Base-by-base conservation (phyloP, 352 stramenopile species). In the Aphanomyces euteiches region DNA sequence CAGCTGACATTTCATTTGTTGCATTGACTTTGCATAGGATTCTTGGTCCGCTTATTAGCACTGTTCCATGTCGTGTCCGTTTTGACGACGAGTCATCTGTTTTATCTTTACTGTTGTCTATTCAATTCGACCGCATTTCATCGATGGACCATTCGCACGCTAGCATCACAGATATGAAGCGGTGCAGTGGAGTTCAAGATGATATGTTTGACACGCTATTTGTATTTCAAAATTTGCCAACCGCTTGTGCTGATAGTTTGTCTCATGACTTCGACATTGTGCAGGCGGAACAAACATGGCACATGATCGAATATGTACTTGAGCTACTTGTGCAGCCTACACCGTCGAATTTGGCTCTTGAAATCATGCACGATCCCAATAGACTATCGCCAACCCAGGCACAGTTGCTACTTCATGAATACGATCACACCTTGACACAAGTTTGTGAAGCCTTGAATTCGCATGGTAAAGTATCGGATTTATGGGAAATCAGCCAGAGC, bases 161-260 rank as follows among this genome's bases (percentile, higher is more conserved):
- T 12, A 61, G 54, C 28, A 45, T 61, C 28, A 40, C n/a, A 5
- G 54, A 61, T 12, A 61, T 61, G 17, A 61, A 61, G 54, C 54
- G 28, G n/a, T 61, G 54, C 28, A 61, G 13, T 61, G 54, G 13
- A 7, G 13, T 41, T 5, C 28, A 61, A 61, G 54, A 37, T 7
- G 28, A 61, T n/a, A 17, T 61, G 13, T 61, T 61, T 37, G 28
- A 61, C 54, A 61, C 54, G 6, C 28, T 61, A 10, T 61, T 61
- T 61, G 28, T 40, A 5, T 61, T 61, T 61, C 17, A 12, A 5
- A 40, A 61, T 7, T 39, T 34, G 12, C 48, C 12, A 57, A 57
- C 48, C n/a, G n/a, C n/a, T n/a, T n/a, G n/a, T 57, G 12, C 8
- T 21, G 48, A 57, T 15, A 7, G 15, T 21, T 34, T 7, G 19